These are phyloP conservation scores for Triticum monococcum DNA, from an alignment of 176 grass and related monocot species.

Conservation along the genomic window DNA sequence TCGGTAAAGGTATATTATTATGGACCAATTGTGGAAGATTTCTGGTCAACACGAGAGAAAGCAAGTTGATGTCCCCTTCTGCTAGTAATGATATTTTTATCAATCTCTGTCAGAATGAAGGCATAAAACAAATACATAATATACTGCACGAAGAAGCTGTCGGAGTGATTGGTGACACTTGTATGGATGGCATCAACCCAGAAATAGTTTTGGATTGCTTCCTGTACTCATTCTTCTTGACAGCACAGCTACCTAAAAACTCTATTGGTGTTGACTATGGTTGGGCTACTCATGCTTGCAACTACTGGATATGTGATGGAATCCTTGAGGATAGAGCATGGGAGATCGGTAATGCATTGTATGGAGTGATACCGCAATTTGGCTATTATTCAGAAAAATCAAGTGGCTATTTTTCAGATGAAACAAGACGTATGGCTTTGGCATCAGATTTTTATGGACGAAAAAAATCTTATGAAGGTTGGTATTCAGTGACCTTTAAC, in stretches of 20 bases:
- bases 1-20: background rate
- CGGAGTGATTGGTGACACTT: background rate
- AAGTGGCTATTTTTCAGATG: too few relatives aligned
- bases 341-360: background rate
- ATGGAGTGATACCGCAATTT: background rate
- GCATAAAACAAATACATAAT: background rate
- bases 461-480: background rate
- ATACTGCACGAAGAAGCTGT: background rate
- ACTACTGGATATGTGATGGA: constrained; percentile 22
- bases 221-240: background rate
- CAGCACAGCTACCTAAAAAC: background rate
- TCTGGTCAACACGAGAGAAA: background rate
- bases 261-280: background rate
- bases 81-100: too few relatives aligned
- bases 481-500: background rate
- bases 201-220: background rate
- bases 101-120: too few relatives aligned
- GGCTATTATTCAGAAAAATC: too few relatives aligned
- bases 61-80: background rate
- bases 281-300: background rate
- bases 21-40: background rate
- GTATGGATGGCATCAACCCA: background rate
- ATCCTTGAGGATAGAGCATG: background rate
- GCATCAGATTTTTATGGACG: too few relatives aligned
- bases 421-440: too few relatives aligned